Conservation (phyloP, 1,284 basidiomycete genomes). For the Naganishia cerealis region DNA sequence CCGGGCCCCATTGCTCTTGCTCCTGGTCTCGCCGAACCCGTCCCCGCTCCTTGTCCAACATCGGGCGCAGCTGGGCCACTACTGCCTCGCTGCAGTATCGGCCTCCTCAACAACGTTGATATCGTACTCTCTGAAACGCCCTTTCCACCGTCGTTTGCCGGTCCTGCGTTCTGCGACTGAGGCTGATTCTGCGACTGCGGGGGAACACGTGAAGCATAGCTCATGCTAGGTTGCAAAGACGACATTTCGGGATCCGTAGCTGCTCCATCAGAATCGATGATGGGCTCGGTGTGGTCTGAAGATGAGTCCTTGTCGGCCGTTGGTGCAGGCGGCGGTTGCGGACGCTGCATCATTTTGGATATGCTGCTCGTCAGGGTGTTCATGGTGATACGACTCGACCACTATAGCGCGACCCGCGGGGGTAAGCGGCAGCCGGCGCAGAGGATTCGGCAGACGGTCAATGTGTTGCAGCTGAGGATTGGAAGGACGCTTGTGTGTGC, state of each 20-base stretch:
- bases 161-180: not conserved
- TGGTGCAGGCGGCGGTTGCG: constrained; percentile 2
- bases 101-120: constrained; percentile 5
- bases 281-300: not conserved
- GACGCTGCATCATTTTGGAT: constrained; percentile 29
- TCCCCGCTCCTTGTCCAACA: not conserved
- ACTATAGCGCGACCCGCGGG: not conserved
- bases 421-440: not conserved
- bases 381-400: constrained; percentile 7
- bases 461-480: not conserved
- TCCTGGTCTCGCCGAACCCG: constrained; percentile 12
- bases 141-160: not conserved
- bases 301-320: not conserved
- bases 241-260: constrained; percentile 1
- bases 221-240: constrained; percentile 22
- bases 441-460: not conserved
- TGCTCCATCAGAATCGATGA: constrained; percentile 10
- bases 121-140: not conserved
- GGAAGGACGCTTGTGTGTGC: not conserved
- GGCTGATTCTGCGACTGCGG: not conserved
- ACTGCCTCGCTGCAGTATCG: constrained; percentile 9
- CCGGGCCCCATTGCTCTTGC: constrained; percentile 13
- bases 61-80: constrained; percentile 17
- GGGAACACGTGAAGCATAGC: constrained; percentile 25
- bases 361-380: constrained; percentile 27